Evolutionary conservation across 1,284 basidiomycete genomes (phyloP).

Genomic region (Neotropicomus parvogracilis): DNA sequence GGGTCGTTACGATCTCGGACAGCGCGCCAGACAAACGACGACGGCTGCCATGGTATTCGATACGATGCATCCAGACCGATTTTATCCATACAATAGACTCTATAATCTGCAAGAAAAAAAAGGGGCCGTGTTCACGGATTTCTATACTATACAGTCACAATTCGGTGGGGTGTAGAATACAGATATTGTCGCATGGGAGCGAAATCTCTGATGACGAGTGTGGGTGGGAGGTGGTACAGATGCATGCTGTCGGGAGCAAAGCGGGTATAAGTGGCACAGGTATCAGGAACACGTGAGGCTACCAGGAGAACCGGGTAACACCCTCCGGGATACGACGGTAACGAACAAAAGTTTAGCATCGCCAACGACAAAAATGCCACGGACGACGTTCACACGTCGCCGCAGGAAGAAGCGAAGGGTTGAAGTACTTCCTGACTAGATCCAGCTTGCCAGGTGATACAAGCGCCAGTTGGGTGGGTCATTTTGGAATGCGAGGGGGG

Average conservation of each 20-base stretch:
- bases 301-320: constrained; percentile 16
- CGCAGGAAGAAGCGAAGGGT: constrained; percentile 14
- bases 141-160: constrained; percentile 22
- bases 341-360: constrained; percentile 27
- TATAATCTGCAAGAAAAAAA: constrained; percentile 11
- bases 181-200: constrained; percentile 13
- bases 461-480: not conserved
- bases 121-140: not conserved
- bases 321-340: constrained; percentile 18
- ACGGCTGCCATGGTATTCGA: no score
- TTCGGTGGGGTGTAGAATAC: constrained; percentile 18
- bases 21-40: not conserved
- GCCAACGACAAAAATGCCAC: constrained; percentile 14
- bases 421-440: constrained; percentile 14
- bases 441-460: constrained; percentile 26
- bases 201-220: constrained; percentile 21
- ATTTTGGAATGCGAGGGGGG: not conserved
- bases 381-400: constrained; percentile 22
- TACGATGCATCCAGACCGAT: no score
- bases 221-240: constrained; percentile 27
- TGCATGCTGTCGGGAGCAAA: constrained; percentile 25
- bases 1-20: no score
- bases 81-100: constrained; percentile 10
- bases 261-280: constrained; percentile 33
- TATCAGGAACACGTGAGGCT: constrained; percentile 28